These are phyloP conservation scores for Hymenoscyphus repandus DNA, from an alignment of 2,329 filamentous ascomycete genomes.

Conservation along the genomic window DNA sequence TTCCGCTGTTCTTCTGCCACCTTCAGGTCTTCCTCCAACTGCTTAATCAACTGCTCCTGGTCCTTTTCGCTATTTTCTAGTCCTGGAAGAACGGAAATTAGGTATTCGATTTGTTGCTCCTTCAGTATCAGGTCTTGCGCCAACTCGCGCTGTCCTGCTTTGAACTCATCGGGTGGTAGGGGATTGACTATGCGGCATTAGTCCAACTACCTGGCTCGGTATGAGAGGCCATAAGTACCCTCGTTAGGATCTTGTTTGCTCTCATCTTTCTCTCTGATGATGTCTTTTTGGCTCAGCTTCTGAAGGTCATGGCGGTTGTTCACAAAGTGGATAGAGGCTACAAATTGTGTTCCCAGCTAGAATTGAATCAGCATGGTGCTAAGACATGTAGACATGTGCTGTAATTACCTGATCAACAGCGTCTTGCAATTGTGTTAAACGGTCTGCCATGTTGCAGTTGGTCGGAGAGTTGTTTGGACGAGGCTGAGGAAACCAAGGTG, in stretches of 20 bases:
- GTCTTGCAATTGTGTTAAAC: constrained; percentile 79
- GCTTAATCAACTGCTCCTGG: constrained; percentile 62
- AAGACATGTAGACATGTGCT: constrained; percentile 11
- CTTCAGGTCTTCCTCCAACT: constrained; percentile 60
- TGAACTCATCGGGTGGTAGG: constrained; percentile 58
- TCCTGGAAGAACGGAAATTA: constrained; percentile 71
- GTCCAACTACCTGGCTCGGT: constrained; percentile 4
- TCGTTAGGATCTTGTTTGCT: constrained; percentile 17
- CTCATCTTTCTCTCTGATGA: constrained; percentile 40
- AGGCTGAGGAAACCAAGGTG: constrained; percentile 9
- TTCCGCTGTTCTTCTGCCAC: constrained; percentile 57
- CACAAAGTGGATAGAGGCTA: constrained; percentile 61
- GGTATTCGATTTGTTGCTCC: constrained; percentile 75
- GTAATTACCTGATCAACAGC: constrained; percentile 67
- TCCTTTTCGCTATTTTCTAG: constrained; percentile 73
- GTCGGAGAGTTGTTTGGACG: constrained; percentile 3
- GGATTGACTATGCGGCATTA: constrained; percentile 47
- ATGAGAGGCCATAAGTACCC: constrained; percentile 4
- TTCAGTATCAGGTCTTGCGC: constrained; percentile 73
- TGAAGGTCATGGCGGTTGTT: constrained; percentile 64
- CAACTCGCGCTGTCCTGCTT: constrained; percentile 64
- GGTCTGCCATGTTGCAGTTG: constrained; percentile 57
- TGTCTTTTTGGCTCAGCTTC: constrained; percentile 51
- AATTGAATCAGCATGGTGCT: constrained; percentile 4
- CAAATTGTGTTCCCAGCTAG: constrained; percentile 64